Conservation (phyloP, 495 filamentous ascomycete species). For the Xylona heveae region DNA sequence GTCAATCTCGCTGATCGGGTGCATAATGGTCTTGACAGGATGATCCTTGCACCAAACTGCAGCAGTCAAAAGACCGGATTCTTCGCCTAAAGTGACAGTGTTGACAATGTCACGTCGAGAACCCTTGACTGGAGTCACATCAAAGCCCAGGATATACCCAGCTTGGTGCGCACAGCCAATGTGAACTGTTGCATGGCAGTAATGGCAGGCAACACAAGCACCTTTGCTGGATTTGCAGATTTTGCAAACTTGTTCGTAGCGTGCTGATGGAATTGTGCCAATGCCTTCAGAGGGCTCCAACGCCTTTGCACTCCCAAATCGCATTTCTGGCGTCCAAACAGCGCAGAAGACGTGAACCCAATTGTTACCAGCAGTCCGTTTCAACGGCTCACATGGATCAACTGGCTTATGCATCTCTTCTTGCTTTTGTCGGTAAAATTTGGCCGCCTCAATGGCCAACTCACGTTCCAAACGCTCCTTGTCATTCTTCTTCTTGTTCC, state of each 20-base stretch:
- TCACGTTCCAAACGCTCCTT: slow-evolving; percentile 71
- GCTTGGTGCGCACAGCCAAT: slow-evolving; percentile 74
- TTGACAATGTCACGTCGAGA: slow-evolving; percentile 57
- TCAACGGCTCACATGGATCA: slow-evolving; percentile 76
- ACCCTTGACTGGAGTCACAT: slow-evolving; percentile 74
- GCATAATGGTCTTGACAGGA: slow-evolving; percentile 41
- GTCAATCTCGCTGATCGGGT: slow-evolving; percentile 53
- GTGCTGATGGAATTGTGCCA: slow-evolving; percentile 43
- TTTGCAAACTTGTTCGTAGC: slow-evolving; percentile 60
- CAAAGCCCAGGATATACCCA: slow-evolving; percentile 68
- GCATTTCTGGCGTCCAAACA: slow-evolving; percentile 76
- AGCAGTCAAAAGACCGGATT: slow-evolving; percentile 55
- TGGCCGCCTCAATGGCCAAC: slow-evolving; percentile 45
- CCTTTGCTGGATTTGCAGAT: slow-evolving; percentile 56
- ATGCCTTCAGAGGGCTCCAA: slow-evolving; percentile 79
- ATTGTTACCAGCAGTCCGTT: slow-evolving; percentile 82
- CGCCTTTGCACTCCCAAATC: slow-evolving; percentile 63
- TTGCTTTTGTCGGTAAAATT: slow-evolving; percentile 65
- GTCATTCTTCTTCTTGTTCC: slow-evolving; percentile 89
- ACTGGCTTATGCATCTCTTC: slow-evolving; percentile 59
- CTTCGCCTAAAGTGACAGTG: slow-evolving; percentile 49
- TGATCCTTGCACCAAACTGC: slow-evolving; percentile 86
- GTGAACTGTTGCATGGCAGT: slow-evolving; percentile 64
- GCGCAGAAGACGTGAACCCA: slow-evolving; percentile 97
- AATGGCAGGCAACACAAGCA: slow-evolving; percentile 63